Evolutionary conservation across 148 eudicot genomes (phyloP).

Genomic region (Persicaria tinctoria): DNA sequence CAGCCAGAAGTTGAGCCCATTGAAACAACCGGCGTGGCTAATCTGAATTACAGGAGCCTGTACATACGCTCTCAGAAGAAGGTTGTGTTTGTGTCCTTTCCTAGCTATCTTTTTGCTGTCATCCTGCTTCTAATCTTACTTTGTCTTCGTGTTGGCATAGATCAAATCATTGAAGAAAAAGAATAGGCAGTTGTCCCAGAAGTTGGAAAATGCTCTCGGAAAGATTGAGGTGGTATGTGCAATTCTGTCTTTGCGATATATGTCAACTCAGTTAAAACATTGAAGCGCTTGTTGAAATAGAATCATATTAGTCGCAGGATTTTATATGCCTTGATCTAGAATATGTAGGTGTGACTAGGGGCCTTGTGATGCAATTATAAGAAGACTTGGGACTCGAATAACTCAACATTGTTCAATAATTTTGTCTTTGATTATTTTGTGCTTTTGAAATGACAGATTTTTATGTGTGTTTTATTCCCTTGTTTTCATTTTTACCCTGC

Average conservation of each 20-base stretch:
- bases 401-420: too few species aligned
- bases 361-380: too few species aligned
- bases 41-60: not conserved
- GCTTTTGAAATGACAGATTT: not conserved
- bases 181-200: slow-evolving; percentile 22
- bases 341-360: too few species aligned
- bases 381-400: too few species aligned
- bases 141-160: slow-evolving; percentile 24
- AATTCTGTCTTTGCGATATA: not conserved
- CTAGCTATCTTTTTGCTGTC: not conserved
- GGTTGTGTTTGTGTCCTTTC: slow-evolving; percentile 1
- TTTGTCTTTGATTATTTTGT: not conserved
- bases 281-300: too few species aligned
- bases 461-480: not conserved
- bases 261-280: too few species aligned
- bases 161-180: slow-evolving; percentile 23
- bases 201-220: slow-evolving; percentile 26
- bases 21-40: not conserved
- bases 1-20: slow-evolving; percentile 4
- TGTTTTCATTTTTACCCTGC: not conserved
- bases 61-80: slow-evolving; percentile 6
- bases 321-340: too few species aligned
- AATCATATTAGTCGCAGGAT: too few species aligned
- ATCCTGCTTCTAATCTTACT: slow-evolving; percentile 1
- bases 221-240: slow-evolving; percentile 32